Percentiles rank a stretch among this genome's conserved stretches.
phyloP scores from a whole-genome alignment of 176 grass and related monocot genomes.

The Metroxylon sagu region DNA sequence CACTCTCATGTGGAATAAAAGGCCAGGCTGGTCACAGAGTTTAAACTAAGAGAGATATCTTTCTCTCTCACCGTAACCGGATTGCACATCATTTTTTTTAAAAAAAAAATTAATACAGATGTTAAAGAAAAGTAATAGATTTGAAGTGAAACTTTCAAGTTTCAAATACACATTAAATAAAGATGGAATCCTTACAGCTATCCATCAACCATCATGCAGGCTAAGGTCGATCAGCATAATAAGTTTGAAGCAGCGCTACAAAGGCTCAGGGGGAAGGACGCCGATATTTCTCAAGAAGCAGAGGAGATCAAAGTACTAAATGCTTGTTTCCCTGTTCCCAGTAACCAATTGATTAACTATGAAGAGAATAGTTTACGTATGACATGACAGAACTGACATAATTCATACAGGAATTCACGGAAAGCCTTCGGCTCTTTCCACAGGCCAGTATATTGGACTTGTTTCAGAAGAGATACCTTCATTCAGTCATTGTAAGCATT shows the following conservation, averaged over 20 bases:
- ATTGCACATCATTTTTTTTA: no score
- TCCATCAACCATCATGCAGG: slow-evolving; percentile 23
- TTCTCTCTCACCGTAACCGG: no score
- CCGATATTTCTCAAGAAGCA: slow-evolving; percentile 53
- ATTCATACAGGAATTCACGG: slow-evolving; percentile 54
- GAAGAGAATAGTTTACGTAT: slow-evolving; percentile 6
- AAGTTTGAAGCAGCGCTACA: slow-evolving; percentile 39
- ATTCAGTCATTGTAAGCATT: slow-evolving; percentile 45
- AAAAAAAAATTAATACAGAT: no score
- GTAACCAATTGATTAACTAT: background rate
- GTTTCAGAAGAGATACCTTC: slow-evolving; percentile 65
- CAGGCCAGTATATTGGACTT: slow-evolving; percentile 52
- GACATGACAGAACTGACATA: background rate
- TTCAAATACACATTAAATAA: no score
- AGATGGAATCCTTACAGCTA: background rate
- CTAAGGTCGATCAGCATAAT: slow-evolving; percentile 23
- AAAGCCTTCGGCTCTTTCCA: slow-evolving; percentile 37
- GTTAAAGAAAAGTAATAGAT: no score
- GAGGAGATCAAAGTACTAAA: slow-evolving; percentile 57
- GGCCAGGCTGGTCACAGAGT: no score
- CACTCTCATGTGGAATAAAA: no score
- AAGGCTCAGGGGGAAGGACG: slow-evolving; percentile 49
- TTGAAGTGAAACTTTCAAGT: no score
- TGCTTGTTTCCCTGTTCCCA: background rate
- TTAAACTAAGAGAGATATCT: no score